These are phyloP conservation scores for Castanospermum australe DNA, from an alignment of 306 rosid genomes.

Conservation along the genomic window DNA sequence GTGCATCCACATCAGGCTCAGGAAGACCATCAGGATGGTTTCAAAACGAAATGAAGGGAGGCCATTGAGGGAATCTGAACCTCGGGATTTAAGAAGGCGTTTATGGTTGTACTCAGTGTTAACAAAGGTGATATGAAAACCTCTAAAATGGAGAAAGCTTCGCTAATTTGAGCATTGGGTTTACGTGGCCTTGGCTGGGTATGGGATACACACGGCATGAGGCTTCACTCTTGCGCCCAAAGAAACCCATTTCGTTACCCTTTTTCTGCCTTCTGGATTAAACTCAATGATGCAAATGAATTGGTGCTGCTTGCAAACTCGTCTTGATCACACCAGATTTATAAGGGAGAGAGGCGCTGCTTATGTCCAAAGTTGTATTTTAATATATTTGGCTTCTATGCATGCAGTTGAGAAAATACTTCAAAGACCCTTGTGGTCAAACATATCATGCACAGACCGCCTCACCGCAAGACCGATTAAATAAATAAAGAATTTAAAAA, in stretches of 20 bases:
- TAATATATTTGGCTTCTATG: no score
- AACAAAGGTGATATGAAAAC: constrained; percentile 27
- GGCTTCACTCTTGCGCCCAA: neutral
- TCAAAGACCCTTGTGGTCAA: no score
- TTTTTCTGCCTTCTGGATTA: neutral
- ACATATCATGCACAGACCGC: no score
- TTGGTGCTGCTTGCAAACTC: neutral
- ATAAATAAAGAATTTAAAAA: no score
- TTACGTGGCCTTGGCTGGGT: constrained; percentile 33
- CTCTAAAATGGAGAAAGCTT: constrained; percentile 19
- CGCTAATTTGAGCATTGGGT: constrained; percentile 26
- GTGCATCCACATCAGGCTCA: constrained; percentile 28
- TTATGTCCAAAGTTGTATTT: no score
- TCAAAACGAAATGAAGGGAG: constrained; percentile 21
- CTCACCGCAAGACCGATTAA: no score
- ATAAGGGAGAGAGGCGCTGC: neutral
- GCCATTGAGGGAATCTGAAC: neutral
- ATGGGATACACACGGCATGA: constrained; percentile 31
- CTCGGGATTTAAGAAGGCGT: constrained; percentile 23
- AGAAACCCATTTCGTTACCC: no score
- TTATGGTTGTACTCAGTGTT: constrained; percentile 25
- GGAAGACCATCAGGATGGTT: constrained; percentile 51
- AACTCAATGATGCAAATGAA: no score
- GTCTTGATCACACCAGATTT: neutral
- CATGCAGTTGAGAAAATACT: no score